Conservation (phyloP, 164 flowering plant genomes). For the Chimonanthus salicifolius region DNA sequence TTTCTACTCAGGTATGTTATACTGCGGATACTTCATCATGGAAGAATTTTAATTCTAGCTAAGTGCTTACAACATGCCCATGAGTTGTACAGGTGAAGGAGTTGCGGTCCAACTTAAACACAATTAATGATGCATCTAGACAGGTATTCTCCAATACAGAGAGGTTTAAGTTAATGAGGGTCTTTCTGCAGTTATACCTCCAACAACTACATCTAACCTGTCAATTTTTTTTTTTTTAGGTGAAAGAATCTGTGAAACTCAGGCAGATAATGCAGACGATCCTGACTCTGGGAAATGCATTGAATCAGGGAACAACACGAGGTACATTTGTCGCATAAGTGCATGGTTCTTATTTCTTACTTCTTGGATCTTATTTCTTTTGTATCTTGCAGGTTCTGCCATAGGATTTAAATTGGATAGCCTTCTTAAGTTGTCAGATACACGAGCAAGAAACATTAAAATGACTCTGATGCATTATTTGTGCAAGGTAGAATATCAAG, state of each 20-base stretch:
- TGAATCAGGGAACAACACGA: constrained; percentile 97
- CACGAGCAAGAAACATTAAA: constrained; percentile 94
- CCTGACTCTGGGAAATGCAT: constrained; percentile 92
- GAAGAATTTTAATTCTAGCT: no score
- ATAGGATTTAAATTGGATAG: constrained; percentile 97
- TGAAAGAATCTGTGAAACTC: constrained; percentile 78
- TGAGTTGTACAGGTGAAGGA: constrained; percentile 66
- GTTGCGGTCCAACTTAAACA: constrained; percentile 50
- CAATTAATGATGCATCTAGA: constrained; percentile 67
- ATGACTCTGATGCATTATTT: constrained; percentile 98
- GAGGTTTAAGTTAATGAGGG: not conserved
- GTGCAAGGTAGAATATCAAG: constrained; percentile 65
- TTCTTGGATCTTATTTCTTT: not conserved
- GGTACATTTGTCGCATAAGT: constrained; percentile 34
- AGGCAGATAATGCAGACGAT: constrained; percentile 98
- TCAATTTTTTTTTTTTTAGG: constrained; percentile 42
- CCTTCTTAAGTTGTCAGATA: constrained; percentile 95
- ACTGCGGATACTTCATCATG: not conserved
- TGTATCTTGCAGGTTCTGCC: constrained; percentile 72
- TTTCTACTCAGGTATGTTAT: constrained; percentile 66
- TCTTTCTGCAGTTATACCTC: not conserved
- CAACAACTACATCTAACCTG: constrained; percentile 7
- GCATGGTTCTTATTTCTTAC: not conserved
- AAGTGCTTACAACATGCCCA: not conserved
- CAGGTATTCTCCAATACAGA: constrained; percentile 47